A percentile compares a stretch with the other conserved stretches of the same genome.
Evolutionary conservation across 148 eudicot species (phyloP).

Genomic region (Rhododendron griersonianum): DNA sequence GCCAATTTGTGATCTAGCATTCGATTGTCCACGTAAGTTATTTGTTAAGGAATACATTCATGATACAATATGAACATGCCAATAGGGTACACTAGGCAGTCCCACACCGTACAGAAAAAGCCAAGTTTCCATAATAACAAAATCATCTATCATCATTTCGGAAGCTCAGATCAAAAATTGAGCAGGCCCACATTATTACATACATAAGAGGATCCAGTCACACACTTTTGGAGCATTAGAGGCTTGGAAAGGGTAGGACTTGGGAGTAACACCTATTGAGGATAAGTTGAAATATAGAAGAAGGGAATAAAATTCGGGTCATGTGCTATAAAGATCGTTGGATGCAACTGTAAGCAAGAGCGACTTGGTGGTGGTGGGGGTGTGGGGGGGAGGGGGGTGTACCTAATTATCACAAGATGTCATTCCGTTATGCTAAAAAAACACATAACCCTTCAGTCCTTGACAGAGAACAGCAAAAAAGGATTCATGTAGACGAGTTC

Average conservation of each 20-base stretch:
- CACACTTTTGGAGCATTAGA: background rate
- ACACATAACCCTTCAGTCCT: background rate
- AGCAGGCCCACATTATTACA: background rate
- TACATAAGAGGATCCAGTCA: background rate
- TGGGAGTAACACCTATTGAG: background rate
- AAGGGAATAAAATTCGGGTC: background rate
- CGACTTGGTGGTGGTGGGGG: background rate
- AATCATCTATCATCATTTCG: background rate
- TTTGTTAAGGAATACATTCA: background rate
- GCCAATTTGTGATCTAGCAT: background rate
- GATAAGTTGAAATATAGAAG: background rate
- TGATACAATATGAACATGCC: background rate
- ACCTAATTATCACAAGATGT: background rate
- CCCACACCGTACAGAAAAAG: background rate
- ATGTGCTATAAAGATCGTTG: background rate
- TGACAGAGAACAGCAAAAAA: background rate
- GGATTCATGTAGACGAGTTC: background rate
- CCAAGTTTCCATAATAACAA: background rate
- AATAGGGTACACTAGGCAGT: background rate
- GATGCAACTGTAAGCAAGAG: background rate
- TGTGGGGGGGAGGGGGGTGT: too few species aligned
- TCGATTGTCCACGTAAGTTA: background rate
- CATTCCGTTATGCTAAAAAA: background rate
- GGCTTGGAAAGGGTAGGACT: background rate
- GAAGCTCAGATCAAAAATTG: background rate